Conservation (phyloP, 306 rosid genomes). For the Nissolia schottii region DNA sequence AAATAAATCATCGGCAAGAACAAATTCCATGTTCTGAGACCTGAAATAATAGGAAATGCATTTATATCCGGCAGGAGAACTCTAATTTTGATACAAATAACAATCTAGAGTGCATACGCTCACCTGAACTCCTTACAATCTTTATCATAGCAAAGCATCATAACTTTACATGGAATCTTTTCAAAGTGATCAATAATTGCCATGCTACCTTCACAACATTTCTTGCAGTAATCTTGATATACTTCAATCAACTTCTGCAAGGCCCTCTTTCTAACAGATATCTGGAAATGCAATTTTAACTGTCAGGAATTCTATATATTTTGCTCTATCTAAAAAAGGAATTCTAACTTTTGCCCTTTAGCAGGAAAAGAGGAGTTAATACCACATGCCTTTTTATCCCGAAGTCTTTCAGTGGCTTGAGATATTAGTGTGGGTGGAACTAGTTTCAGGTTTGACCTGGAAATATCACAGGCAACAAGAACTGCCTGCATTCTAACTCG, state of each 20-base stretch:
- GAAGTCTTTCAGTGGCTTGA: conserved; percentile 68
- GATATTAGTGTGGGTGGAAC: conserved; percentile 57
- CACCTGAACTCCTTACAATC: conserved; percentile 91
- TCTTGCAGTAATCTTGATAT: conserved; percentile 68
- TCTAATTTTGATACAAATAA: conserved; percentile 24
- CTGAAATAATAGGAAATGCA: conserved; percentile 34
- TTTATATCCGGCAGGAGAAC: conserved; percentile 10
- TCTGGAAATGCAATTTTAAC: conserved; percentile 40
- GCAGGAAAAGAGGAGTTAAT: neutral
- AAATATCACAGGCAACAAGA: conserved; percentile 83
- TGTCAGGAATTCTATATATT: conserved; percentile 9
- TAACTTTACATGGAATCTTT: conserved; percentile 75
- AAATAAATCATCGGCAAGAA: conserved; percentile 72
- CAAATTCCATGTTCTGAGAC: conserved; percentile 73
- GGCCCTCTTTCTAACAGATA: conserved; percentile 71
- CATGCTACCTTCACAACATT: conserved; percentile 66
- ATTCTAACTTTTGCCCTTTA: conserved; percentile 11
- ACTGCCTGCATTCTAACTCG: conserved; percentile 85
- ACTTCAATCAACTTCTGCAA: conserved; percentile 69
- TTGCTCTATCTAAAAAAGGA: too few relatives aligned
- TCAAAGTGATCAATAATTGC: conserved; percentile 55
- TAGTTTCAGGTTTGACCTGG: conserved; percentile 48
- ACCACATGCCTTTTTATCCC: conserved; percentile 80
- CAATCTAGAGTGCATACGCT: conserved; percentile 25
- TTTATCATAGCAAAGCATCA: conserved; percentile 88